Evolutionary conservation across 2,329 filamentous ascomycete species (phyloP).

Genomic region (Stachybotrys chartarum): DNA sequence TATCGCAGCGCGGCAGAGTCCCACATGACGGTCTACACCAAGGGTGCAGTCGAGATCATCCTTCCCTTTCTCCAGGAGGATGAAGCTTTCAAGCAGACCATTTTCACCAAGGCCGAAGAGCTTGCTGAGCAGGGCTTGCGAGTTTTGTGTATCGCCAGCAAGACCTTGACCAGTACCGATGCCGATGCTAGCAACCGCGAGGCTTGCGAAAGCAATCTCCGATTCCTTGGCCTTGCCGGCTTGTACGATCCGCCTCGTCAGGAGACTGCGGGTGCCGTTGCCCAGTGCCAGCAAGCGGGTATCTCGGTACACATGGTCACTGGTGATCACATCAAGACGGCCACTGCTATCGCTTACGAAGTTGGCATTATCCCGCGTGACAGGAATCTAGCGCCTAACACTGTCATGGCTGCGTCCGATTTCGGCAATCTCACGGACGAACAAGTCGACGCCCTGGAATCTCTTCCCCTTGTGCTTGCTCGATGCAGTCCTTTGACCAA

Average conservation of each 20-base stretch:
- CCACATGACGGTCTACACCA: conserved; percentile 42
- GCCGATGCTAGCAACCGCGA: conserved; percentile 39
- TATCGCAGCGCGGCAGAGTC: conserved; percentile 35
- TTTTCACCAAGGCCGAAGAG: conserved; percentile 43
- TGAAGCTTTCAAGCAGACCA: conserved; percentile 36
- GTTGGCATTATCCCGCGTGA: conserved; percentile 50
- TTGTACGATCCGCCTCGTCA: conserved; percentile 66
- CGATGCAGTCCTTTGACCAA: conserved; percentile 65
- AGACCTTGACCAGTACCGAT: conserved; percentile 29
- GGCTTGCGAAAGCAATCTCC: conserved; percentile 48
- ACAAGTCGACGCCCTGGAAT: conserved; percentile 54
- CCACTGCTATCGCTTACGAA: conserved; percentile 57
- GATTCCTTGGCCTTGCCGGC: conserved; percentile 63
- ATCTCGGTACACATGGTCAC: conserved; percentile 65
- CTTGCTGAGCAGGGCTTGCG: conserved; percentile 59
- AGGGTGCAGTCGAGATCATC: conserved; percentile 52
- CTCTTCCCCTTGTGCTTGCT: conserved; percentile 60
- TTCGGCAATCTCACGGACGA: conserved; percentile 57
- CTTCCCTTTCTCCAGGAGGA: conserved; percentile 42
- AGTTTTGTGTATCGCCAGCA: conserved; percentile 59
- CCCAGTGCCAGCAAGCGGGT: conserved; percentile 51
- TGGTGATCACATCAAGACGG: conserved; percentile 62
- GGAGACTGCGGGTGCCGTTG: conserved; percentile 56
- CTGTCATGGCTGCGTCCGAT: conserved; percentile 54
- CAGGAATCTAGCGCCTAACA: conserved; percentile 27